A percentile compares a stretch with the other conserved stretches of the same genome.
These are phyloP conservation scores for Spencermartinsiella europaea DNA, from an alignment of 805 yeast species.

Conservation along the genomic window DNA sequence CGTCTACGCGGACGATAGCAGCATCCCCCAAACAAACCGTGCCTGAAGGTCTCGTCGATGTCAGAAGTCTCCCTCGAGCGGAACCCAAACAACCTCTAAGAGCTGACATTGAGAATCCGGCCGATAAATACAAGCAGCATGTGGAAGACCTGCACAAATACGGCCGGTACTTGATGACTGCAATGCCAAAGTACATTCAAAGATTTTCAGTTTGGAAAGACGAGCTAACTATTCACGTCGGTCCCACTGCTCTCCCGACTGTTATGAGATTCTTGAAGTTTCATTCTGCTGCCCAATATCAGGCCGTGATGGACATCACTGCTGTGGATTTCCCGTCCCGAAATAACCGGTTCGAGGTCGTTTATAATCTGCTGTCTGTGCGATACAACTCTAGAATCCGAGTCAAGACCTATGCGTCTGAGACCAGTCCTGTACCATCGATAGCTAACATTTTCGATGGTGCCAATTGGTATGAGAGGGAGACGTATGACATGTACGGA, in stretches of 20 bases:
- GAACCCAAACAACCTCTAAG: slow-evolving; percentile 17
- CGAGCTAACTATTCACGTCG: slow-evolving; percentile 69
- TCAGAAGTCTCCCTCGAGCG: slow-evolving; percentile 29
- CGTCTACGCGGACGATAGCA: not conserved
- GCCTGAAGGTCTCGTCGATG: slow-evolving; percentile 32
- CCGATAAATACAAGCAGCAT: slow-evolving; percentile 64
- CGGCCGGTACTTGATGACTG: slow-evolving; percentile 71
- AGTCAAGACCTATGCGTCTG: slow-evolving; percentile 84
- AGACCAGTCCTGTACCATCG: slow-evolving; percentile 76
- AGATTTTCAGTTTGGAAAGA: slow-evolving; percentile 89
- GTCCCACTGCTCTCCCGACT: slow-evolving; percentile 73
- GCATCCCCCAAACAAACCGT: slow-evolving; percentile 12
- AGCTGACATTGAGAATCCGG: slow-evolving; percentile 56
- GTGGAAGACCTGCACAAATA: slow-evolving; percentile 71
- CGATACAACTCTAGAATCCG: slow-evolving; percentile 83
- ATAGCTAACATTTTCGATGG: slow-evolving; percentile 69
- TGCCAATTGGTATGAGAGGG: slow-evolving; percentile 88
- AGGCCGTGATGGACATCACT: slow-evolving; percentile 72
- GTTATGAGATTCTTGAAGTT: slow-evolving; percentile 62
- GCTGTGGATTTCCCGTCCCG: slow-evolving; percentile 85
- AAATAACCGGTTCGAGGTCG: slow-evolving; percentile 80
- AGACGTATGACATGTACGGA: slow-evolving; percentile 82
- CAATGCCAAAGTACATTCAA: slow-evolving; percentile 77
- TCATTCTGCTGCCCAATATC: slow-evolving; percentile 79
- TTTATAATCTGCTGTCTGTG: slow-evolving; percentile 73